Evolutionary conservation across 2,329 filamentous ascomycete species (phyloP), one percentile per base, ranked within the genome.

Genomic region (Paraconiothyrium sp.): DNA sequence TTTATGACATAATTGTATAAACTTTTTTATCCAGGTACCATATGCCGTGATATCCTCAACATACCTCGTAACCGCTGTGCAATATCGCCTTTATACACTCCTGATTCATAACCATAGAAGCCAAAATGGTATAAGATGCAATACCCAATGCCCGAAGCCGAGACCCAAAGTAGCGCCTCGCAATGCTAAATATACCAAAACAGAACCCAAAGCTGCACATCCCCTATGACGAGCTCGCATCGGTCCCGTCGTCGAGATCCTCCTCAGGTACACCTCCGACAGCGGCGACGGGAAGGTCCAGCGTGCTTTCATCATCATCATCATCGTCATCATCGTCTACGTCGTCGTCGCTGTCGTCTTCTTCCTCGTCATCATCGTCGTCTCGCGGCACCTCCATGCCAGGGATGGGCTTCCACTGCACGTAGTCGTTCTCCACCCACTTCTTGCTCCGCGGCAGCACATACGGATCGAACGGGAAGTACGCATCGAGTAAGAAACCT

Each of bases 391-490:
- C 74, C n/a, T 78, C 78, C 59, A 79, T 77, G 4, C 76, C 77
- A 4, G 76, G 76, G 44, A 79, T 72, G 1, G 73, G 70, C 32
- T 72, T 76, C 76, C 76, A 79, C 60, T 75, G 65, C 11, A 78
- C 72, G 58, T 79, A 79, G 43, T 79, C 77, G 1, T 87, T 85
- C 64, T 93, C 90, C 13, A 99, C 81, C 96, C 95, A 98, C 61
- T 89, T 86, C 78, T 92, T 93, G 77, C 94, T 97, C 68, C 89
- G 84, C 0, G 94, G 94, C 54, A 99, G 83, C 72, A 94, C 91
- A 78, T 98, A 99, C 2, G 96, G 96, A 75, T 99, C 95, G 73
- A 99, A 99, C 0, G 95, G 95, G 73, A 98, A 99, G 77, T 97
- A 97, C 0, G 93, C 92, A 69, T 98, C 94, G 1, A 99, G 85